A percentile compares a stretch with the other conserved stretches of the same genome.
phyloP scores from a whole-genome alignment of 2,329 filamentous ascomycete species.

The Exserohilum turcica region DNA sequence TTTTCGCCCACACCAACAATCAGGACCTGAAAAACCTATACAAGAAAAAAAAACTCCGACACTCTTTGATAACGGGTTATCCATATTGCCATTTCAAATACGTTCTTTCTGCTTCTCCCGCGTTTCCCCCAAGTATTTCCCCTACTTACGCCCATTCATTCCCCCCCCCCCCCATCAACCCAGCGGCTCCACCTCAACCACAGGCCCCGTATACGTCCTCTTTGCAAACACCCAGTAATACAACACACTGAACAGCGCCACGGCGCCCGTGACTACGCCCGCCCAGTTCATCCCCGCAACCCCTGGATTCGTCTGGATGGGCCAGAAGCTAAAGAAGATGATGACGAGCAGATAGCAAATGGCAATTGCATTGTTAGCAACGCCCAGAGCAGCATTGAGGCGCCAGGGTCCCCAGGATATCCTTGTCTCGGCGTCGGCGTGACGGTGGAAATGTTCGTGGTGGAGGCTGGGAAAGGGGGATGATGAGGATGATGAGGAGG shows the following conservation, averaged over 20 bases:
- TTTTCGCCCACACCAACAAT: too few species aligned
- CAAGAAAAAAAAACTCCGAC: too few species aligned
- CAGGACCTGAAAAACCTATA: too few species aligned
- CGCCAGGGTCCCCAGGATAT: constrained; percentile 44
- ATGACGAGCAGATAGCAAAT: constrained; percentile 41
- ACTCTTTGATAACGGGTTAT: too few species aligned
- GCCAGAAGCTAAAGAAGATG: constrained; percentile 47
- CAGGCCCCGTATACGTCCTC: constrained; percentile 41
- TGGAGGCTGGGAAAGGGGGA: too few species aligned
- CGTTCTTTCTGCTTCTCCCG: too few species aligned
- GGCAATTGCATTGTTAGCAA: constrained; percentile 40
- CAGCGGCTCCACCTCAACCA: constrained; percentile 40
- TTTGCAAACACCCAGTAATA: constrained; percentile 41
- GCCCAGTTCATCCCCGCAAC: constrained; percentile 42
- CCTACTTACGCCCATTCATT: background rate
- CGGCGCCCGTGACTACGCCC: constrained; percentile 38
- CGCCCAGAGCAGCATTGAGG: constrained; percentile 34
- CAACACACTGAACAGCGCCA: constrained; percentile 35
- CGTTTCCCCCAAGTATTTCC: too few species aligned
- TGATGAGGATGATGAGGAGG: too few species aligned
- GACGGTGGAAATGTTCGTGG: too few species aligned
- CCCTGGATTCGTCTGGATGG: constrained; percentile 23
- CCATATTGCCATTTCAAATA: too few species aligned
- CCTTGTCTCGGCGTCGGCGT: background rate
- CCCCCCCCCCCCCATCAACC: constrained; percentile 12